Base-by-base conservation (phyloP, 2,329 filamentous ascomycete genomes). In the Microdochium paspali region DNA sequence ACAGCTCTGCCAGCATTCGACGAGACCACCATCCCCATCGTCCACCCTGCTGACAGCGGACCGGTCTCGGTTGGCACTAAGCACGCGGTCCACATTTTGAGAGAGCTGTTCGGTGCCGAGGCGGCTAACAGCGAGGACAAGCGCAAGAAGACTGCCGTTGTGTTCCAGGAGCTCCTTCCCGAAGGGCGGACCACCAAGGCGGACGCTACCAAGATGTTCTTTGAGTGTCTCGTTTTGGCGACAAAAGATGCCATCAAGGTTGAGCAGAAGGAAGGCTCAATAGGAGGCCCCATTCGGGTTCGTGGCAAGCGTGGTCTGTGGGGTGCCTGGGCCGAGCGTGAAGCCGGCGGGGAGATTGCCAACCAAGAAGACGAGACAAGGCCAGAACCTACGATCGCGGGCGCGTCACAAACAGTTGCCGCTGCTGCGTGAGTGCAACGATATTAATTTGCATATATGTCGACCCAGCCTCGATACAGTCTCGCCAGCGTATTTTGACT, bases 161-260 rank as follows among this genome's bases (percentile, higher is more conserved):
- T 94, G 3, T 96, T 98, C 74, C 91, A 96, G 59, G 86, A 95
- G 49, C 76, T 98, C 44, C 77, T 96, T 28, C 93, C 93, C 0
- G 88, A 95, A 66, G 70, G 76, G 53, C 79, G 78, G 51, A 91
- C 91, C 1, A 89, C 79, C 54, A 87, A 88, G 65, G 85, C 86
- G 9, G 93, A 97, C 58, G 93, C 93, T 0, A 98, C 93, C 40
- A 96, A 96, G 76, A 96, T 98, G 90, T 98, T 98, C 72, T 98
- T 98, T 59, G 93, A 98, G 69, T 85, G 93, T 47, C 75, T 98
- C 23, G 93, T 98, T 3, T 76, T 98, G 44, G 93, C 91, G 4
- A 98, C 93, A 39, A 98, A 98, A 70, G 93, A 98, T 63, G 93
- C 93, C 24, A 87, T 98, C 69, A 95, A 95, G 68, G 89, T 97